These are phyloP conservation scores for Lachnellula cervina DNA, from an alignment of 2,329 filamentous ascomycete species.

Conservation along the genomic window DNA sequence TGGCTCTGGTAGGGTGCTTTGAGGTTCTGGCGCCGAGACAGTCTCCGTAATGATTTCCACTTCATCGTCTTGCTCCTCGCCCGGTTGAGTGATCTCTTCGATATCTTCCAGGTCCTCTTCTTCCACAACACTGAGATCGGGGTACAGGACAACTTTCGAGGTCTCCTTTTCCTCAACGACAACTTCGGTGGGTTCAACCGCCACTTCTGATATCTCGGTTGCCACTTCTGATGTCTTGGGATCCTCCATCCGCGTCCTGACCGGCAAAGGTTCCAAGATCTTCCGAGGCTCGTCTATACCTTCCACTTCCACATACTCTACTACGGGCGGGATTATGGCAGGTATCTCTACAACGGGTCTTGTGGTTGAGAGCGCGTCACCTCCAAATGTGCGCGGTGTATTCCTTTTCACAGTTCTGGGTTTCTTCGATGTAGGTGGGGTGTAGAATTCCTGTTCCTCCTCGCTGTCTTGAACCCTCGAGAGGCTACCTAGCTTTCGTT, in stretches of 20 bases:
- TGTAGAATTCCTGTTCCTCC: neutral
- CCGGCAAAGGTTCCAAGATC: neutral
- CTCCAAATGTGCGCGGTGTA: constrained; percentile 19
- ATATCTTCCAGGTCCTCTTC: neutral
- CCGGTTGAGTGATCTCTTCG: neutral
- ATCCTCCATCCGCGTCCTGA: neutral
- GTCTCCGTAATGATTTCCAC: neutral
- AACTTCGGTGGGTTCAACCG: neutral
- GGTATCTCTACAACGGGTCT: constrained; percentile 25
- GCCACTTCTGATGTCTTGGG: too few relatives aligned
- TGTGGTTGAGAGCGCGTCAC: constrained; percentile 9
- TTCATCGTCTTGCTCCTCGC: constrained; percentile 9
- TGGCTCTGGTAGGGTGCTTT: neutral
- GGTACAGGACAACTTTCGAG: too few relatives aligned
- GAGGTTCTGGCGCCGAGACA: neutral
- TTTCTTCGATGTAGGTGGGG: constrained; percentile 21
- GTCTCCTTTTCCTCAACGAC: neutral
- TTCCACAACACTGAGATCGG: neutral
- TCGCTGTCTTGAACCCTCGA: neutral
- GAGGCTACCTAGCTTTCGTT: constrained; percentile 7
- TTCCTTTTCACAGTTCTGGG: constrained; percentile 11
- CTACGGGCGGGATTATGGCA: constrained; percentile 1
- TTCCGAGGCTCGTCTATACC: neutral
- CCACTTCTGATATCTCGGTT: neutral
- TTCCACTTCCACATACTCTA: neutral